Evolutionary conservation across 805 yeast species (phyloP).

Genomic region (Saccharomycopsis fibuligera): DNA sequence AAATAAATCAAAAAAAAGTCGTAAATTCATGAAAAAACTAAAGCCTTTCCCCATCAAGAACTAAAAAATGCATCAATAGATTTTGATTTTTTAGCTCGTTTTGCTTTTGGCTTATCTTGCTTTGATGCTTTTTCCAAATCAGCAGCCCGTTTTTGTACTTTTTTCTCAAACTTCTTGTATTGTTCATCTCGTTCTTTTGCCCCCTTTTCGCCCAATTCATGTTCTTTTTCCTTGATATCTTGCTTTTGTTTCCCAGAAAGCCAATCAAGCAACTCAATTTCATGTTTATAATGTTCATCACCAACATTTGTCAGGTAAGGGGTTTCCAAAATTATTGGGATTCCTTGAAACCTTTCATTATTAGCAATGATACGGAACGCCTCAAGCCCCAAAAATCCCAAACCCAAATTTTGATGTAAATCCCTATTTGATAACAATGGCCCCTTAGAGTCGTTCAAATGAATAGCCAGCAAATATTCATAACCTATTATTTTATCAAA

Average conservation of each 20-base stretch:
- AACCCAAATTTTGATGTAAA: constrained; percentile 82
- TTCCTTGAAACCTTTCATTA: constrained; percentile 46
- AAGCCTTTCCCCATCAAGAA: too few species aligned
- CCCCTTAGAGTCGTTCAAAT: constrained; percentile 91
- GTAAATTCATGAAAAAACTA: too few species aligned
- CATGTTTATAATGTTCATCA: constrained; percentile 73
- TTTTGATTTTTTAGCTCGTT: not conserved
- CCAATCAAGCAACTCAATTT: constrained; percentile 80
- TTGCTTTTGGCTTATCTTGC: not conserved
- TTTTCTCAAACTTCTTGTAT: constrained; percentile 12
- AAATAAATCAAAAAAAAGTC: too few species aligned
- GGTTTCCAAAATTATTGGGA: constrained; percentile 85
- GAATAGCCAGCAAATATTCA: constrained; percentile 72
- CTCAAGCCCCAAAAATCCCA: constrained; percentile 85
- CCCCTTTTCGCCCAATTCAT: constrained; percentile 6
- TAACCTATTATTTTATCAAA: constrained; percentile 74
- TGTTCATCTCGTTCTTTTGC: constrained; percentile 8
- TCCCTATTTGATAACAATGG: constrained; percentile 88
- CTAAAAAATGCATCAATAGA: too few species aligned
- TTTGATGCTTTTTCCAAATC: constrained; percentile 1
- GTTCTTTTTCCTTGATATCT: constrained; percentile 2
- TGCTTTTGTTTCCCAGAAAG: constrained; percentile 52
- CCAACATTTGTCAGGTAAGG: constrained; percentile 46
- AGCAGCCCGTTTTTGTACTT: constrained; percentile 1
- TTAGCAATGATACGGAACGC: constrained; percentile 76